Evolutionary conservation across 768 basidiomycete genomes (phyloP), one percentile per base, ranked within the genome.

Genomic region (Boletus sp.): DNA sequence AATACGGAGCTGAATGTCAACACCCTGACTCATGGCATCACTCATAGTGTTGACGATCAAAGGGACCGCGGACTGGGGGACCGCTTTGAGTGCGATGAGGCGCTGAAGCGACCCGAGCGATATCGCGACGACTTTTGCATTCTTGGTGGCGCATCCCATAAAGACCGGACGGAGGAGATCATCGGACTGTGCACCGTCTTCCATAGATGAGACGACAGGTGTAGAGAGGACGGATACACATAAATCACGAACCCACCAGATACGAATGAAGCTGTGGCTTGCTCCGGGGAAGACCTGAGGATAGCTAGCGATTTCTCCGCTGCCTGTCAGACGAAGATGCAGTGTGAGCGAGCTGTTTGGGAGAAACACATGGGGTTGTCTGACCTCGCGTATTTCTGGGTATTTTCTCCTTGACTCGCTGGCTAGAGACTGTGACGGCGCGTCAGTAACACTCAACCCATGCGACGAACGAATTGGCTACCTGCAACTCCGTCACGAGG

Each of bases 1-100:
- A 29, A 98, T 91, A 50, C 91, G 89, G 39, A 98, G 81, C 69
- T 98, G 97, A 29, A 98, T 97, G 68, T 99, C 97, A 32, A 98
- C 95, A 7, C 94, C 97, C 69, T 96, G 94, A 30, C 83, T 87
- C 77, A 96, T 85, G 17, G 92, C 92, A 60, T 91, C 87, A 55
- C 79, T 83, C 84, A 99, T 89, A 0, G 89, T 96, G 45, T 75
- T 83, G 64, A 98, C 81, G 50, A 98, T 90, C 36, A 83, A 71
- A 1, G 91, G 85, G 0, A 96, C 88, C 0, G 87, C 84, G 2
- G 83, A 84, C 70, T 88, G 84, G 0, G 89, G 90, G 1, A 96
- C 91, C 20, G 91, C 92, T 71, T 87, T 88, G 56, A 94, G 81
- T 5, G 89, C 79, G 54, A 97, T 94, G 58, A 98, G 80, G 42